A percentile compares a stretch with the other conserved stretches of the same genome.
These are phyloP conservation scores for Leersia perrieri DNA, from an alignment of 176 grass and related monocot species.

Conservation along the genomic window DNA sequence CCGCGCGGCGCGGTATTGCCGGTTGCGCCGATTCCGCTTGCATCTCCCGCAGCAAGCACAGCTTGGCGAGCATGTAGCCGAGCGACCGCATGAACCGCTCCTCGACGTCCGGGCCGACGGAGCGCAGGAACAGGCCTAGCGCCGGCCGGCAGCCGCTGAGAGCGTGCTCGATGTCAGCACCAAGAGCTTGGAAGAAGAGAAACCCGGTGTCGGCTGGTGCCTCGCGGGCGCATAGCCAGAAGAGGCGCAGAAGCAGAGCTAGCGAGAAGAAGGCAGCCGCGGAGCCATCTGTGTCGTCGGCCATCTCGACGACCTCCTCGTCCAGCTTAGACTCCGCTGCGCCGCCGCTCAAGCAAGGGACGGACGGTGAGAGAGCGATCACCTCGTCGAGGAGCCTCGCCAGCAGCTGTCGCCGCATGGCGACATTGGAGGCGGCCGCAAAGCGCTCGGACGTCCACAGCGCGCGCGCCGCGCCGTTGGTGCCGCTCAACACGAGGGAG, in stretches of 20 bases:
- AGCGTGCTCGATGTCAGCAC: conserved; percentile 32
- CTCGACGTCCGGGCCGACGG: conserved; percentile 66
- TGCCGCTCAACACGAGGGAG: conserved; percentile 45
- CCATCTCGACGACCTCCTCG: background rate
- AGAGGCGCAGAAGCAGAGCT: conserved; percentile 68
- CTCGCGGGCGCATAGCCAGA: conserved; percentile 72
- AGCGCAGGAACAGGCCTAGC: conserved; percentile 49
- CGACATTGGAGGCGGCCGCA: conserved; percentile 8
- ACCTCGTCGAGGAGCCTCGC: conserved; percentile 64
- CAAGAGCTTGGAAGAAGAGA: conserved; percentile 67
- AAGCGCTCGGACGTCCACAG: conserved; percentile 57
- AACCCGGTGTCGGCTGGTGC: conserved; percentile 67
- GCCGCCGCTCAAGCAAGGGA: conserved; percentile 13
- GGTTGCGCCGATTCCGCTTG: conserved; percentile 9
- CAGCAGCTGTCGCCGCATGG: conserved; percentile 40
- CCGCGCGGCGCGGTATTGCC: background rate
- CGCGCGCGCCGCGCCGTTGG: conserved; percentile 21
- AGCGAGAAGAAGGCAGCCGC: conserved; percentile 53
- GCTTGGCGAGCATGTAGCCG: conserved; percentile 90
- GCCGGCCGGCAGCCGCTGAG: conserved; percentile 32
- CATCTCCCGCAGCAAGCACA: conserved; percentile 77
- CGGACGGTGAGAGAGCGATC: conserved; percentile 44
- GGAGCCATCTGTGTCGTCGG: conserved; percentile 15
- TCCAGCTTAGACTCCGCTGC: conserved; percentile 25
- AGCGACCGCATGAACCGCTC: conserved; percentile 67